Base-by-base conservation (phyloP, 495 filamentous ascomycete genomes). In the Haplographium delicatum region DNA sequence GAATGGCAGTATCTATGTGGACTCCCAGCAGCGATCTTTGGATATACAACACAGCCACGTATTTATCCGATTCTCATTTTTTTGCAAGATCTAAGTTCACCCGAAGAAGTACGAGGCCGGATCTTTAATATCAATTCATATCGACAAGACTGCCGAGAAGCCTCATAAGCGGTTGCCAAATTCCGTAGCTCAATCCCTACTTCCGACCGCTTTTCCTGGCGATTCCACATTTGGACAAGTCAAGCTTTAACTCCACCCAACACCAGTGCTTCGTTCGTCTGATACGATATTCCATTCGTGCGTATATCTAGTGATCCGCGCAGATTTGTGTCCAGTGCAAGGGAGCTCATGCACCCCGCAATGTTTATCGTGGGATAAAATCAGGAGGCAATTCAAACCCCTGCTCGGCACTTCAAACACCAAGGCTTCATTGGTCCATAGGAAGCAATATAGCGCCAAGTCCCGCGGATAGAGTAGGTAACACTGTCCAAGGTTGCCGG, bases 331-430 rank as follows among this genome's bases (percentile, higher is more conserved):
- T 35, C 33, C 13, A 35, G n/a, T 11, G 26, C 26, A 46, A 26
- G 26, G 26, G 27, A 9, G 16, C 8, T 38, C 38, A 51, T 43
- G 38, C 48, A 51, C 48, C 48, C 48, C 48, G 39, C 48, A 43
- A 51, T 44, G 1, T 15, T 43, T 11, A 40, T 15, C 16, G 25
- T 19, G 25, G 38, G 39, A 22, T 43, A 51, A 51, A 51, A 4
- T 34, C 25, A 15, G 24, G 47, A 50, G 47, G 35, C 23, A 25
- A 27, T 26, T 42, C 47, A 16, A 6, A 42, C 38, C 38, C 24
- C 20, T 13, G 37, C 16, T 23, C 48, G 48, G 48, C 48, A 51
- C 48, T 51, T 43, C 22, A 31, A 24, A 5, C 5, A 11, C 9
- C 34, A 19, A 19, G 5, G 15, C n/a, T 15, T 33, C n/a, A 51